Evolutionary conservation across 805 yeast genomes (phyloP).

Genomic region (Candida ipomoeae): DNA sequence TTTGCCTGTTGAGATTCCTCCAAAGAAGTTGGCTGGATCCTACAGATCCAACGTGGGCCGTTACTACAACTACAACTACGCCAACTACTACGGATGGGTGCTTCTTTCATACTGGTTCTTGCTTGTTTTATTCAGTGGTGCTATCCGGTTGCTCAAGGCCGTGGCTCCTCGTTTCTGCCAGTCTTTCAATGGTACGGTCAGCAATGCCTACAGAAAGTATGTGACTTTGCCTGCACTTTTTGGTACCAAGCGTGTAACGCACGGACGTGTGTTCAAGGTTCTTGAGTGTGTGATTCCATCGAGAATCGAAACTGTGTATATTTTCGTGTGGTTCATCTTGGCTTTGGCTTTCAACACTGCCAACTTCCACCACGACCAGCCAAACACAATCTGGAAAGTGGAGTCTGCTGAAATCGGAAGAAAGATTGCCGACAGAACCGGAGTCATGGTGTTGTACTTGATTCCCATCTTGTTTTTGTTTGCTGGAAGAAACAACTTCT

Average conservation of each 20-base stretch:
- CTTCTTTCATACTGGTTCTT: slow-evolving; percentile 47
- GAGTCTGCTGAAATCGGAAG: slow-evolving; percentile 9
- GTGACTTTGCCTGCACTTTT: slow-evolving; percentile 28
- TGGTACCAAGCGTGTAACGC: slow-evolving; percentile 11
- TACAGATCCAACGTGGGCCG: slow-evolving; percentile 28
- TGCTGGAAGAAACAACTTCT: slow-evolving; percentile 70
- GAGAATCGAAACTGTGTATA: slow-evolving; percentile 21
- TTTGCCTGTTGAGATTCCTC: slow-evolving; percentile 33
- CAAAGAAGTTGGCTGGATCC: slow-evolving; percentile 21
- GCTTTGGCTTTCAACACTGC: slow-evolving; percentile 13
- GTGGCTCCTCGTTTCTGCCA: slow-evolving; percentile 36
- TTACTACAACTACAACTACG: slow-evolving; percentile 37
- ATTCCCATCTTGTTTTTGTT: slow-evolving; percentile 54
- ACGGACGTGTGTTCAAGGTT: slow-evolving; percentile 7
- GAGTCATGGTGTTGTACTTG: slow-evolving; percentile 45
- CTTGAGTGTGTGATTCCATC: slow-evolving; percentile 30
- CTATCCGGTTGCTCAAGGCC: slow-evolving; percentile 36
- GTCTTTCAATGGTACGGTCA: slow-evolving; percentile 26
- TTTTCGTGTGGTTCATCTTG: slow-evolving; percentile 18
- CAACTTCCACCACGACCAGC: slow-evolving; percentile 9
- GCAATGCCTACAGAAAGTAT: slow-evolving; percentile 23
- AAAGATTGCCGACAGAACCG: slow-evolving; percentile 51
- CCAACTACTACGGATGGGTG: slow-evolving; percentile 36
- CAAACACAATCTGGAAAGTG: slow-evolving; percentile 8
- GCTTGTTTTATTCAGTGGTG: slow-evolving; percentile 39